Evolutionary conservation across 1,284 basidiomycete species (phyloP), one percentile per base, ranked within the genome.

Genomic region (Pyrrhoderma noxium): DNA sequence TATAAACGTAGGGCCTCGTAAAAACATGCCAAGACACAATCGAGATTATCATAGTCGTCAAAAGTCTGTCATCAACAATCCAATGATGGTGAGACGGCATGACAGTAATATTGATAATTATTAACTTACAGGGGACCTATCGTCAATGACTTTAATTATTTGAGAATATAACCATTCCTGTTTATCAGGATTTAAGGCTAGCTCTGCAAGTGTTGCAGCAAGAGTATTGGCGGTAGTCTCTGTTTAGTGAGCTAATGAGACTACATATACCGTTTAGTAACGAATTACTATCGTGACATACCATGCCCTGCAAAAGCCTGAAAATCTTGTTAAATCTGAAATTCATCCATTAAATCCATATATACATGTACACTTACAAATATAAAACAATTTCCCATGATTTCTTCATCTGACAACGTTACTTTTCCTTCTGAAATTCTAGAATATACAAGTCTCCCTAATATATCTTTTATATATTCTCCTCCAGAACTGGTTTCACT

Each of bases 171-270:
- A 48, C 51, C 54, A 57, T 43, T 60, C 57, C 45, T 60, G 58
- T 37, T 51, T 46, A 16, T 60, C 58, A 9, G 39, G 53, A 45
- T 57, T 35, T 16, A 56, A 11, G n/a, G 57, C 55, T 13, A 60
- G 49, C 3, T 58, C 49, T 23, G 43, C 53, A 38, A 60, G 41
- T 2, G 56, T 47, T 14, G 45, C 54, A 3, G 53, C 55, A 13
- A 60, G 53, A 1, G 57, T 54, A 23, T 56, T 54, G 14, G 57
- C 57, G 27, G 57, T 60, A 13, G 58, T 60, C 45, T 60, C 49
- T 52, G 16, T 1, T 18, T 22, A 22, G 8, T 45, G 8, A 23
- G 41, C 13, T n/a, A n/a, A n/a, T n/a, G n/a, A n/a, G 34, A 41
- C 13, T 9, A n/a, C 9, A 13, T 44, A 37, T 38, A 8, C n/a